A percentile compares a stretch with the other conserved stretches of the same genome.
These are phyloP conservation scores for Gastrolobium villosum DNA, from an alignment of 306 rosid genomes.

Conservation along the genomic window DNA sequence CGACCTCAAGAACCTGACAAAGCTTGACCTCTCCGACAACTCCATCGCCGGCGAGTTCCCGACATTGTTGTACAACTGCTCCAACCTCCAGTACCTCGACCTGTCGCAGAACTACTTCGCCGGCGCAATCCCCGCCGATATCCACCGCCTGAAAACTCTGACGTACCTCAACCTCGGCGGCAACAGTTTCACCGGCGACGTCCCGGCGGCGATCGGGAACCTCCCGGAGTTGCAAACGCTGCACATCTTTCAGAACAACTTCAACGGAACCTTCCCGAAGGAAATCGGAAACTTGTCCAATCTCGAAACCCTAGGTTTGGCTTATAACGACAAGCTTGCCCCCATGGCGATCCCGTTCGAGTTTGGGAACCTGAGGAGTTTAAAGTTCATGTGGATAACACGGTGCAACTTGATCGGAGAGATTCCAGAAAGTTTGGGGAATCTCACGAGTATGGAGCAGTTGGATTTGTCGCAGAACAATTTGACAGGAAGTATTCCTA, in stretches of 20 bases:
- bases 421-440: constrained; percentile 61
- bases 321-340: constrained; percentile 45
- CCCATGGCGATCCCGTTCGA: constrained; percentile 65
- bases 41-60: constrained; percentile 78
- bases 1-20: constrained; percentile 61
- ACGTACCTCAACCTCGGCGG: constrained; percentile 59
- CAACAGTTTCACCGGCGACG: constrained; percentile 74
- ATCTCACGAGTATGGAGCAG: constrained; percentile 56
- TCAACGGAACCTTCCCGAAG: constrained; percentile 68
- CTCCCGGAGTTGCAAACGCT: constrained; percentile 51
- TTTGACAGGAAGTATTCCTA: constrained; percentile 72
- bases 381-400: constrained; percentile 59
- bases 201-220: constrained; percentile 69
- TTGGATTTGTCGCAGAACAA: constrained; percentile 67
- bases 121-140: constrained; percentile 69
- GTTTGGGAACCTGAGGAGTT: constrained; percentile 62
- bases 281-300: constrained; percentile 72
- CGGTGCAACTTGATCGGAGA: constrained; percentile 62
- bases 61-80: constrained; percentile 66
- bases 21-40: constrained; percentile 66
- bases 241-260: constrained; percentile 50
- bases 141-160: constrained; percentile 57
- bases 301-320: constrained; percentile 63
- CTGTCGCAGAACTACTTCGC: constrained; percentile 68
- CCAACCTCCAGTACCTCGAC: constrained; percentile 68